Percentiles rank a stretch among this genome's conserved stretches.
These are phyloP conservation scores for Conringia planisiliqua DNA, from an alignment of 345 rosid species.

Conservation along the genomic window DNA sequence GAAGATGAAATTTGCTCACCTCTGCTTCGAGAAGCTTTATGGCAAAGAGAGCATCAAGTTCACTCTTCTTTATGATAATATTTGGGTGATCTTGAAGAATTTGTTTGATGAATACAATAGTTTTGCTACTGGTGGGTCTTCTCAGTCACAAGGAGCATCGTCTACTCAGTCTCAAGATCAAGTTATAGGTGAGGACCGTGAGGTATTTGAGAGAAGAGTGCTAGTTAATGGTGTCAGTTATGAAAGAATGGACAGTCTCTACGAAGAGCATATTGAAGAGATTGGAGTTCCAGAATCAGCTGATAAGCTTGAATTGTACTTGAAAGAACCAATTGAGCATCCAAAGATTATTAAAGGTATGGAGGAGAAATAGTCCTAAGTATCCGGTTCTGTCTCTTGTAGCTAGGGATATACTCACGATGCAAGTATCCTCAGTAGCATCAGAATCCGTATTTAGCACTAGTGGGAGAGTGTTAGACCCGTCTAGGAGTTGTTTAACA, in stretches of 20 bases:
- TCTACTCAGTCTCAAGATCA: too few species aligned
- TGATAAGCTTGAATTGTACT: too few species aligned
- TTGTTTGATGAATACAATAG: too few species aligned
- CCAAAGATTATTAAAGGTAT: background rate
- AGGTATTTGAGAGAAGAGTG: too few species aligned
- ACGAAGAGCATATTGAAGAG: too few species aligned
- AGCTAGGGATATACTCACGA: background rate
- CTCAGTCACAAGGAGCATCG: too few species aligned
- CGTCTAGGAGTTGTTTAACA: background rate
- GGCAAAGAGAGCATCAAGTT: background rate
- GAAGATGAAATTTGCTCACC: background rate
- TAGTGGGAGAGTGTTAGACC: background rate
- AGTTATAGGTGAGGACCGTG: too few species aligned
- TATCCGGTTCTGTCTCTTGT: background rate
- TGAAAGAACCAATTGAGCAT: background rate
- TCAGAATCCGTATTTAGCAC: background rate
- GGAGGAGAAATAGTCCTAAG: background rate
- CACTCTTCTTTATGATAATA: background rate
- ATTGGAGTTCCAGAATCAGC: too few species aligned
- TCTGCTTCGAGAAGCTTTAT: background rate
- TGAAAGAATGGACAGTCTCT: too few species aligned
- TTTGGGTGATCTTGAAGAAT: background rate
- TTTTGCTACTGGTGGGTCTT: too few species aligned
- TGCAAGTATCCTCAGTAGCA: background rate
- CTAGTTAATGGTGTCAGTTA: too few species aligned